These are phyloP conservation scores for Nitzschia inconspicua DNA, from an alignment of 108 stramenopile genomes.

Conservation along the genomic window DNA sequence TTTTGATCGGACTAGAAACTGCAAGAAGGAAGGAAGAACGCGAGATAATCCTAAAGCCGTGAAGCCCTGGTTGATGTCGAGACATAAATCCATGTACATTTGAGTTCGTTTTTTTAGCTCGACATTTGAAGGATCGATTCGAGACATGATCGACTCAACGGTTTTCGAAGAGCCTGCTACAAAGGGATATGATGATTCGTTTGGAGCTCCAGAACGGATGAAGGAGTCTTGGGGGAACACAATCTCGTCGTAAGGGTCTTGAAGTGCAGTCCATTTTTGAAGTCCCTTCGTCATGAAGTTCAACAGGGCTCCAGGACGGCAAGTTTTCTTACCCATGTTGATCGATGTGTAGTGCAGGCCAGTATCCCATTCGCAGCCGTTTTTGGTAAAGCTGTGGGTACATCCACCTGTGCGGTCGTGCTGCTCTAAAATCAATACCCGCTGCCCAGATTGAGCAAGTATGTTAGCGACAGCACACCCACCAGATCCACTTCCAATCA, in stretches of 20 bases:
- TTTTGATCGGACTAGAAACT: slow-evolving; percentile 35
- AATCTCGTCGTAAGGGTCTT: slow-evolving; percentile 55
- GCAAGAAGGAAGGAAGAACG: slow-evolving; percentile 38
- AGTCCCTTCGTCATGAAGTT: slow-evolving; percentile 50
- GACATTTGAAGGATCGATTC: slow-evolving; percentile 36
- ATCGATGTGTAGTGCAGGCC: slow-evolving; percentile 50
- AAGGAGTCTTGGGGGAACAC: slow-evolving; percentile 35
- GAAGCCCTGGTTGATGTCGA: slow-evolving; percentile 42
- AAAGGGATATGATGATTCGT: slow-evolving; percentile 34
- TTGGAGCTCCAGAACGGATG: slow-evolving; percentile 31
- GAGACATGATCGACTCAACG: slow-evolving; percentile 18
- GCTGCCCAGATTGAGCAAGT: slow-evolving; percentile 55
- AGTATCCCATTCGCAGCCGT: slow-evolving; percentile 51
- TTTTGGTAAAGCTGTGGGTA: slow-evolving; percentile 43
- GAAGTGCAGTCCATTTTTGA: slow-evolving; percentile 44
- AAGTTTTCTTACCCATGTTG: slow-evolving; percentile 31
- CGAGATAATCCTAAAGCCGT: slow-evolving; percentile 43
- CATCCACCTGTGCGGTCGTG: slow-evolving; percentile 57
- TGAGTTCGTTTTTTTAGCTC: slow-evolving; percentile 19
- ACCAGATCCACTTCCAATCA: slow-evolving; percentile 69
- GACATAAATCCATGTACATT: slow-evolving; percentile 42
- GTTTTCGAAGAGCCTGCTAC: slow-evolving; percentile 29
- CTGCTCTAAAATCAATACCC: slow-evolving; percentile 67
- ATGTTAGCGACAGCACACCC: slow-evolving; percentile 59
- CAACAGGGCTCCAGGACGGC: slow-evolving; percentile 44